phyloP scores from a whole-genome alignment of 192 early-diverging fungal genomes.

The Gaertneriomyces semiglobifer region DNA sequence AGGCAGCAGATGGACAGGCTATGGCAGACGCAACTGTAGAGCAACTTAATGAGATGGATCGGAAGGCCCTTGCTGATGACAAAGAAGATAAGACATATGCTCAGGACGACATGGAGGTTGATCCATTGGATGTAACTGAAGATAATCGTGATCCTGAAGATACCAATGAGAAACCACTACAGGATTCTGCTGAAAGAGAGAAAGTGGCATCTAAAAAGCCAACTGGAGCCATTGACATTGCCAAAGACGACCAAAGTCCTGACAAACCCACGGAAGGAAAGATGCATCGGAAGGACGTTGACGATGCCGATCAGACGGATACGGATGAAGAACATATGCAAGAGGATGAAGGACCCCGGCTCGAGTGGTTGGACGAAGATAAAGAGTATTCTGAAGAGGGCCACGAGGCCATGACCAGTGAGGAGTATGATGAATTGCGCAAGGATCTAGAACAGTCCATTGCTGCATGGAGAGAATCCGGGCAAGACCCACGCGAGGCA shows the following conservation, averaged over 20 bases:
- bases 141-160: not conserved
- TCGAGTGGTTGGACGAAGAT: conserved; percentile 12
- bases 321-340: conserved; percentile 58
- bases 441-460: conserved; percentile 74
- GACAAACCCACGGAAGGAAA: conserved; percentile 18
- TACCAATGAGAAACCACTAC: conserved; percentile 13
- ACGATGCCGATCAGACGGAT: conserved; percentile 61
- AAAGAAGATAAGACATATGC: conserved; percentile 26
- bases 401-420: conserved; percentile 31
- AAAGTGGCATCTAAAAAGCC: conserved; percentile 12
- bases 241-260: conserved; percentile 24
- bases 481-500: conserved; percentile 53
- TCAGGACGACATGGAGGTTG: conserved; percentile 31
- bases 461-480: conserved; percentile 68
- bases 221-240: conserved; percentile 11
- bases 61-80: conserved; percentile 40
- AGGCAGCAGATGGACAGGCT: conserved; percentile 69
- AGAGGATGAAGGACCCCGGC: conserved; percentile 27
- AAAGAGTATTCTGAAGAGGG: conserved; percentile 15
- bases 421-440: conserved; percentile 67
- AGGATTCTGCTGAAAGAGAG: not conserved
- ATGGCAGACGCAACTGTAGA: conserved; percentile 68
- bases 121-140: not conserved
- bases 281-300: conserved; percentile 35
- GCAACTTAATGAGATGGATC: conserved; percentile 48